Percentiles rank a stretch among this genome's conserved stretches.
phyloP scores from a whole-genome alignment of 306 rosid genomes.

The Quercus engelmannii region DNA sequence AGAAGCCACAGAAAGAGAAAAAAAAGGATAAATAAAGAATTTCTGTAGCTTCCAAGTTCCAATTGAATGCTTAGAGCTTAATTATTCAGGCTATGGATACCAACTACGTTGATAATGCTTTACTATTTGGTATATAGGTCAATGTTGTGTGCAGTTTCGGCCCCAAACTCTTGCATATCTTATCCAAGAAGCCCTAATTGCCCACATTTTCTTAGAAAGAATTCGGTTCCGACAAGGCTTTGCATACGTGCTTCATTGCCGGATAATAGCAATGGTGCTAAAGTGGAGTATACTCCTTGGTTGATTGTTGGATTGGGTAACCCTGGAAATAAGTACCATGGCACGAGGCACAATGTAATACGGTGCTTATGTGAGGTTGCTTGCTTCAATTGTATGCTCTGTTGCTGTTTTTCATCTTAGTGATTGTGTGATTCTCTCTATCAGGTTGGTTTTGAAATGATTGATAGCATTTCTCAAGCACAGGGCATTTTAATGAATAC shows the following conservation, averaged over 20 bases:
- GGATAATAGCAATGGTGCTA: conserved; percentile 34
- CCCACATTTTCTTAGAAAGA: conserved; percentile 19
- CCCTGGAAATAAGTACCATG: conserved; percentile 87
- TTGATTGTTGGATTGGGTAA: conserved; percentile 91
- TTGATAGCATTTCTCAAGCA: conserved; percentile 55
- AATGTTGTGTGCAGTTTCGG: conserved; percentile 60
- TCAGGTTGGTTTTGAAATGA: conserved; percentile 91
- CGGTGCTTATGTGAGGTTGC: not conserved
- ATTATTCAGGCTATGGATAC: not conserved
- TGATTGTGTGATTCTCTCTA: conserved; percentile 14
- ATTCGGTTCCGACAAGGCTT: conserved; percentile 29
- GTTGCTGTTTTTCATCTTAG: conserved; percentile 1
- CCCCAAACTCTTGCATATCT: conserved; percentile 38
- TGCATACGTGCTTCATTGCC: conserved; percentile 53
- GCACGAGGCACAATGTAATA: conserved; percentile 88
- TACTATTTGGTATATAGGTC: conserved; percentile 32
- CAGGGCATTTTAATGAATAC: conserved; percentile 83
- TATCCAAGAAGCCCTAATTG: conserved; percentile 30
- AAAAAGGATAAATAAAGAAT: not conserved
- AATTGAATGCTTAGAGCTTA: not conserved
- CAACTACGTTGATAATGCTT: not conserved
- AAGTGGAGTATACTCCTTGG: conserved; percentile 97
- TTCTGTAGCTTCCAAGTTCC: not conserved
- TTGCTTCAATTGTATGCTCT: conserved; percentile 1
- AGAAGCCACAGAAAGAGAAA: not conserved